These are phyloP conservation scores for Massarina eburnea DNA, from an alignment of 2,329 filamentous ascomycete species.

Conservation along the genomic window DNA sequence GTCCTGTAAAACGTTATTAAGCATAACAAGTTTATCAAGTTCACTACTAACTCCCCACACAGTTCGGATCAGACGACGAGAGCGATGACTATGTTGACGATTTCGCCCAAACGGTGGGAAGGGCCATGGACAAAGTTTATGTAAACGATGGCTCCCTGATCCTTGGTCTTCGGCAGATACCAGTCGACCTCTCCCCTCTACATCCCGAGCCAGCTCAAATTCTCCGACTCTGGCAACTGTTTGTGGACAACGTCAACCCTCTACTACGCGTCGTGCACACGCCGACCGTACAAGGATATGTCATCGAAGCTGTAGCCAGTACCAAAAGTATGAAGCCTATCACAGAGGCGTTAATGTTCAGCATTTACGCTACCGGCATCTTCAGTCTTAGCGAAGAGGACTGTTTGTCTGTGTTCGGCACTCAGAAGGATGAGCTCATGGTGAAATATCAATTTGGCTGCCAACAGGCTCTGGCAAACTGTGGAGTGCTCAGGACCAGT, in stretches of 20 bases:
- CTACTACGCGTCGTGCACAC: conserved; percentile 32
- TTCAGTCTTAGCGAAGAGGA: conserved; percentile 60
- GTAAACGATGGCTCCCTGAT: conserved; percentile 53
- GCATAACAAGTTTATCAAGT: not conserved
- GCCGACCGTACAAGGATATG: conserved; percentile 52
- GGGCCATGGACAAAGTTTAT: conserved; percentile 20
- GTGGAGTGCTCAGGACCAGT: conserved; percentile 57
- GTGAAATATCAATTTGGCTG: conserved; percentile 61
- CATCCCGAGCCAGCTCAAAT: conserved; percentile 69
- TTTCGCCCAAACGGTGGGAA: conserved; percentile 30
- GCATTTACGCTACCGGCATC: conserved; percentile 35
- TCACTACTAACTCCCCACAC: not conserved
- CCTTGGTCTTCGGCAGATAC: conserved; percentile 53
- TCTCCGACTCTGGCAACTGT: conserved; percentile 72
- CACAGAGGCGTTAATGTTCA: conserved; percentile 55
- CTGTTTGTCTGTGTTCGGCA: conserved; percentile 54
- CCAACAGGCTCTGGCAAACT: conserved; percentile 62
- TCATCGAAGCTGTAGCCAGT: conserved; percentile 61
- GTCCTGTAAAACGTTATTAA: no score
- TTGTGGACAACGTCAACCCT: conserved; percentile 53
- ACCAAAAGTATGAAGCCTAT: conserved; percentile 55
- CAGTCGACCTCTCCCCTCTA: conserved; percentile 62
- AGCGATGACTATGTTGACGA: conserved; percentile 35
- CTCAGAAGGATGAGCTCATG: conserved; percentile 55
- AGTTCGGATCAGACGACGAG: conserved; percentile 22